Evolutionary conservation across 2,329 filamentous ascomycete species (phyloP), one percentile per base, ranked within the genome.

Genomic region (Trichoderma sp.): DNA sequence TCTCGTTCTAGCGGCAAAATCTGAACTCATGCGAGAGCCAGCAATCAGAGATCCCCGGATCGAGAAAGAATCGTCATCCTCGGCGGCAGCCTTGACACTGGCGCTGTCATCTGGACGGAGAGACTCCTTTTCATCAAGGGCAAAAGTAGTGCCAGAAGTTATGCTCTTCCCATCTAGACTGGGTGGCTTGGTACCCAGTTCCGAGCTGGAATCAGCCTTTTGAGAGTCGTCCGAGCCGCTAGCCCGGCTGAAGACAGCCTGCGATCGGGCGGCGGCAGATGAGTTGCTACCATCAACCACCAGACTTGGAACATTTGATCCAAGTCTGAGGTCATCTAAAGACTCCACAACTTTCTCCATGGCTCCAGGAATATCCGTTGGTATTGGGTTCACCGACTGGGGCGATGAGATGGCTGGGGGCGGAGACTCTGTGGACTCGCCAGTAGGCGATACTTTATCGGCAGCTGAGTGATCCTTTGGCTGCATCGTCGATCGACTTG

Each of bases 71-170:
- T 98, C 95, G 80, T 98, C 96, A 80, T 98, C 96, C 78, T 98
- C 95, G 14, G 93, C 95, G 9, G 93, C 92, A 33, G 91, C 91
- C 83, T 97, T 95, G 18, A 98, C 93, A 82, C 95, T 98, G 41
- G 96, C 96, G 83, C 96, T 98, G 82, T 98, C 96, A 84, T 98
- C 96, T 9, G 96, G 96, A 14, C 95, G 93, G 72, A 98, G 88
- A 6, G 95, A 98, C 83, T 98, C 96, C 83, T 98, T 98, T 84
- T 98, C 96, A 81, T 98, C 96, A 82, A 98, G 87, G n/a, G 94
- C 95, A 85, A 98, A 98, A 0, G 96, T 98, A 5, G 95, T 97
- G 18, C 94, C 95, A 31, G 96, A 98, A 5, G 95, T 95, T 80
- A 97, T 94, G 83, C 95, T 98, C 86, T 98, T 98, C 66, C 94